Conservation (phyloP, 306 rosid genomes). For the peach (Prunus persica) region Prunus_persica_NCBIv2 NC_034009.1:35436501-35437000, state of each 20-base stretch:
- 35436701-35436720: not conserved
- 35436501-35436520: no score
- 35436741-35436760: not conserved
- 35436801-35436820: not conserved
- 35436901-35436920: not conserved
- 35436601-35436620: not conserved
- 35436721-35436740: not conserved
- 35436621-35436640: not conserved
- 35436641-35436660: not conserved
- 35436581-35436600: not conserved
- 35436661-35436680: constrained; percentile 6
- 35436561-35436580: no score
- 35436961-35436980: not conserved
- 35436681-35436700: not conserved
- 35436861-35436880: not conserved
- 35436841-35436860: not conserved
- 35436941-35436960: not conserved
- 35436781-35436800: not conserved
- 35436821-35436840: not conserved
- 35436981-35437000: not conserved
- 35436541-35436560: no score
- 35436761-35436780: not conserved
- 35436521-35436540: no score
- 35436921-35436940: not conserved
- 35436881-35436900: not conserved